A percentile compares a stretch with the other conserved stretches of the same genome.
These are phyloP conservation scores for Hypoxylon intermedium DNA, from an alignment of 495 filamentous ascomycete genomes.

Conservation along the genomic window DNA sequence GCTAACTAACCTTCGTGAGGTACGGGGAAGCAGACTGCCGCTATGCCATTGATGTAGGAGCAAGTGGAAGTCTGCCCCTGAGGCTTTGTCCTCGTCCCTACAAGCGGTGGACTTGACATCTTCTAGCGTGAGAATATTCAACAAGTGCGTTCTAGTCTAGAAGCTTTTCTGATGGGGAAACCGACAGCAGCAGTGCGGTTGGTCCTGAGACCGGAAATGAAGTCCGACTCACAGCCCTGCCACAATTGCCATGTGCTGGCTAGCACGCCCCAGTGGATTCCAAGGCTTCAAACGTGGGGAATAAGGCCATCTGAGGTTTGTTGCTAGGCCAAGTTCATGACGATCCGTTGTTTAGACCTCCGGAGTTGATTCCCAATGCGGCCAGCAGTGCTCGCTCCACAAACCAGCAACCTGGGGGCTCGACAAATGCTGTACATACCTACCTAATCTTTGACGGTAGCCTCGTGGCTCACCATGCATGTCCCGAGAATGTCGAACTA, in stretches of 20 bases:
- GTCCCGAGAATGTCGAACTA: no score
- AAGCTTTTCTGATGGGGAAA: constrained; percentile 8
- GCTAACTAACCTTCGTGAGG: neutral
- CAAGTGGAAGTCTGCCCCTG: neutral
- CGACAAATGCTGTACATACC: no score
- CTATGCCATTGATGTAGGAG: neutral
- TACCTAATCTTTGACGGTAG: no score
- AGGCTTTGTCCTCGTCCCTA: neutral
- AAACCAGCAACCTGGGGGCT: constrained; percentile 6
- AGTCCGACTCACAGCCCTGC: constrained; percentile 30
- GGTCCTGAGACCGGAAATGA: constrained; percentile 35
- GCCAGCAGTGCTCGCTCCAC: constrained; percentile 3
- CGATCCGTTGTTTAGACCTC: constrained; percentile 13
- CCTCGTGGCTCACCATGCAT: no score
- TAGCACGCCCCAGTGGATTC: constrained; percentile 21
- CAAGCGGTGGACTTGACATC: neutral
- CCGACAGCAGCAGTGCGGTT: constrained; percentile 10
- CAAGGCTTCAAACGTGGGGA: constrained; percentile 31
- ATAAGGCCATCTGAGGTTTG: constrained; percentile 20
- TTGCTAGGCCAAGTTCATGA: constrained; percentile 15
- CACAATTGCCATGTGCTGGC: constrained; percentile 32
- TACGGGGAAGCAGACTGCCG: neutral
- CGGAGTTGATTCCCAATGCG: constrained; percentile 23
- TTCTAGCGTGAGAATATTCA: constrained; percentile 13
- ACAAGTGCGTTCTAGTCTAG: constrained; percentile 19